Percentiles rank a stretch among this genome's conserved stretches.
phyloP scores from a whole-genome alignment of 1,139 yeast species.

The Pneumocystis oryctolagi region DNA sequence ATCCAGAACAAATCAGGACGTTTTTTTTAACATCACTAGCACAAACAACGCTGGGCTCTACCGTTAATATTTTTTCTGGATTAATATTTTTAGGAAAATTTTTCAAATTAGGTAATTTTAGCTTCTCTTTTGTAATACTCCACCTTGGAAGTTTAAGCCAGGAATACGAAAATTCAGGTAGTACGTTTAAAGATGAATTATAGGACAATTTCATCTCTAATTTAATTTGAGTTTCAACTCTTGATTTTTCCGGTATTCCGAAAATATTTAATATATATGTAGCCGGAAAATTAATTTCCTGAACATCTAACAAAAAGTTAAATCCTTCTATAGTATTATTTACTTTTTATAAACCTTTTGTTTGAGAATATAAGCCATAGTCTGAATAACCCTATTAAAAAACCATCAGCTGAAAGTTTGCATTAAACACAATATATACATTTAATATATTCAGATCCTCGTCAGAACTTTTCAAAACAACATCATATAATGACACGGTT shows the following conservation, averaged over 20 bases:
- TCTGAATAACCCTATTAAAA: not conserved
- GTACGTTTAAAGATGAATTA: slow-evolving; percentile 44
- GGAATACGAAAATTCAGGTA: slow-evolving; percentile 1
- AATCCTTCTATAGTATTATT: not conserved
- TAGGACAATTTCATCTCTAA: slow-evolving; percentile 43
- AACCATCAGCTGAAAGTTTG: not conserved
- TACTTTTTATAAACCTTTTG: not conserved
- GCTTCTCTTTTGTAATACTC: slow-evolving; percentile 71
- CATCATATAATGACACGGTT: not conserved
- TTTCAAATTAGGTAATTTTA: slow-evolving; percentile 21
- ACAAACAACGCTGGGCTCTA: slow-evolving; percentile 29
- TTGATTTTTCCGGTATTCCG: slow-evolving; percentile 56
- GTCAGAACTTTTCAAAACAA: not conserved
- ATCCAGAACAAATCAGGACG: slow-evolving; percentile 69
- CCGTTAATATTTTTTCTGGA: slow-evolving; percentile 21
- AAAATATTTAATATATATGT: slow-evolving; percentile 38
- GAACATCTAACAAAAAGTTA: not conserved
- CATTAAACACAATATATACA: not conserved
- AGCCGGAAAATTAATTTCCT: not conserved
- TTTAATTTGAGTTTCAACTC: slow-evolving; percentile 93
- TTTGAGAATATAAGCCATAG: not conserved
- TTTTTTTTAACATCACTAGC: slow-evolving; percentile 30
- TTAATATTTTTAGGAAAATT: slow-evolving; percentile 34
- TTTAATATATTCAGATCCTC: not conserved
- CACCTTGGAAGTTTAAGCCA: slow-evolving; percentile 71